Percentiles rank a stretch among this genome's conserved stretches.
Conservation (phyloP, 345 rosid genomes). For the Acer campestre region DNA sequence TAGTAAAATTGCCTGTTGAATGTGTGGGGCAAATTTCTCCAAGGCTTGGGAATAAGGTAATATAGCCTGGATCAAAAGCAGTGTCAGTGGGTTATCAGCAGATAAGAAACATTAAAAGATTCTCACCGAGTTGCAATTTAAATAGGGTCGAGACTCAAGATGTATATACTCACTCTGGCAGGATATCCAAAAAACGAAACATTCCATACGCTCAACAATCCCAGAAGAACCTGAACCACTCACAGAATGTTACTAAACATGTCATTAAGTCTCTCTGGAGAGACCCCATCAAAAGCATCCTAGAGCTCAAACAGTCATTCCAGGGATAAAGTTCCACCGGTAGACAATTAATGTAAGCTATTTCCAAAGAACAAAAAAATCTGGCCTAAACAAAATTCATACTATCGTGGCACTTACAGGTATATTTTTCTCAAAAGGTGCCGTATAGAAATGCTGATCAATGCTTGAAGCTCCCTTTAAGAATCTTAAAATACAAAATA, state of each 20-base stretch:
- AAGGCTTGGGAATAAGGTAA: constrained; percentile 94
- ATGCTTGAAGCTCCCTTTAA: constrained; percentile 91
- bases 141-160: constrained; percentile 6
- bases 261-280: neutral
- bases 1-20: constrained; percentile 72
- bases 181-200: constrained; percentile 92
- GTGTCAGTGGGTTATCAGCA: constrained; percentile 11
- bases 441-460: constrained; percentile 78
- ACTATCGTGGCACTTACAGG: constrained; percentile 59
- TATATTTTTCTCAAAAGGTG: constrained; percentile 77
- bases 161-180: constrained; percentile 66
- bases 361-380: neutral
- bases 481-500: constrained; percentile 50
- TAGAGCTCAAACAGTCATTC: neutral
- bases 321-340: neutral
- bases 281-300: neutral
- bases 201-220: constrained; percentile 92
- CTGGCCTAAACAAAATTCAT: constrained; percentile 1
- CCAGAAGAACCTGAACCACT: constrained; percentile 73
- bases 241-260: constrained; percentile 5
- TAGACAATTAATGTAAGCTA: neutral
- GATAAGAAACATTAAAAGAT: constrained; percentile 1
- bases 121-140: constrained; percentile 8
- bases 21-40: constrained; percentile 95
- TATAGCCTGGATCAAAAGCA: constrained; percentile 67